Base-by-base conservation (phyloP, 768 basidiomycete species). In the Candolleomyces eurysporus region DNA sequence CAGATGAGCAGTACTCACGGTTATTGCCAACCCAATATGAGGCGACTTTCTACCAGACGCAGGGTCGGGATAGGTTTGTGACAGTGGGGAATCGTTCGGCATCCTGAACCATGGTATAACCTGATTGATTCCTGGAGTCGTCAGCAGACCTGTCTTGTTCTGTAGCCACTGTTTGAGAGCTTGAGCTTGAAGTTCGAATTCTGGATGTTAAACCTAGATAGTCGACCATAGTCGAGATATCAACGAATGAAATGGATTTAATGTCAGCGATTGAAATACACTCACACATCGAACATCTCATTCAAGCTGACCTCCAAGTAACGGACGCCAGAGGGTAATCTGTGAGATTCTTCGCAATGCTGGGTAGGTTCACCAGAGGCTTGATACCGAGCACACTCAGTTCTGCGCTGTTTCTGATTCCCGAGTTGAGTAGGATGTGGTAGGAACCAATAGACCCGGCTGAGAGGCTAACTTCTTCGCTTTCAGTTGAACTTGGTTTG, bases 391-490 rank as follows among this genome's bases (percentile, higher is more conserved):
- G 21, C 4, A 46, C 48, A 10, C 31, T 53, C 1, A 78, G 69
- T 13, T 67, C 66, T 31, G 46, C 36, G 13, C 55, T 58, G 42
- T 68, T 65, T 13, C 79, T 77, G 21, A 80, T 75, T 36, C 77
- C 77, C 11, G 75, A 77, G 30, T 73, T 69, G 51, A 74, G 63
- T 7, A 78, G 67, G 32, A 79, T 69, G 2, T 75, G 72, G 0
- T 78, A 74, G 2, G 78, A 77, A 9, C 73, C 75, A 46, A 79
- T 65, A 2, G 73, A 50, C 2, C 79, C 79, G 14, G 74, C 75
- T 0, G 72, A 70, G 5, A 89, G 64, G n/a, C 88, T 76, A 58
- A 89, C 74, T 82, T 83, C 59, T 65, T 68, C 0, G 85, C 86
- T 0, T 63, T 71, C 1, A 71, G 36, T 7, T 39, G 22, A 7